Evolutionary conservation across 2,329 filamentous ascomycete species (phyloP).

Genomic region (Hyphodiscus sp.): DNA sequence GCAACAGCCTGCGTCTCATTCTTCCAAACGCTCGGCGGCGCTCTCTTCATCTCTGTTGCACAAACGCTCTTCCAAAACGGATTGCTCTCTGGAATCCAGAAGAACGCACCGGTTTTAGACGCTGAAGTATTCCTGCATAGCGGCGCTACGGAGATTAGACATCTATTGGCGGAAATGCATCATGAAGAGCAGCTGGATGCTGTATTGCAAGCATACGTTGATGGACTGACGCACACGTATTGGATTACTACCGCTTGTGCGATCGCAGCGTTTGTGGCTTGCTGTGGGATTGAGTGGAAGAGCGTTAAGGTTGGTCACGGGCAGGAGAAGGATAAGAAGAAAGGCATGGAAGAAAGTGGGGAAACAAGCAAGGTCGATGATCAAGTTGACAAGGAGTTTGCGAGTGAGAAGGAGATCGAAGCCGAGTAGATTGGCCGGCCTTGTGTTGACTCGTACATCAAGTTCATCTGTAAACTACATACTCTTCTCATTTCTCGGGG

Average conservation of each 20-base stretch:
- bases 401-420: not conserved
- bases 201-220: slow-evolving; percentile 49
- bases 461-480: not conserved
- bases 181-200: slow-evolving; percentile 36
- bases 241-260: slow-evolving; percentile 46
- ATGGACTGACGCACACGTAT: slow-evolving; percentile 45
- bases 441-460: not conserved
- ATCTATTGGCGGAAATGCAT: slow-evolving; percentile 37
- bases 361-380: not conserved
- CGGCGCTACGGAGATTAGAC: slow-evolving; percentile 44
- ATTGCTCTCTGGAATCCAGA: slow-evolving; percentile 45
- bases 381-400: not conserved
- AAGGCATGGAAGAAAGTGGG: slow-evolving; percentile 1
- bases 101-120: slow-evolving; percentile 39
- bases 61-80: slow-evolving; percentile 63
- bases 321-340: slow-evolving; percentile 9
- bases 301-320: slow-evolving; percentile 41
- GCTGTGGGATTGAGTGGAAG: slow-evolving; percentile 44
- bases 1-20: slow-evolving; percentile 50
- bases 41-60: slow-evolving; percentile 57
- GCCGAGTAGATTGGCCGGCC: not conserved
- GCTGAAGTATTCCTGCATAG: slow-evolving; percentile 43
- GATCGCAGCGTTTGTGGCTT: slow-evolving; percentile 38
- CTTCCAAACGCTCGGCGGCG: slow-evolving; percentile 59
- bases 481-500: too few species aligned